Conservation (phyloP, 495 filamentous ascomycete species). For the Friedmanniomyces endolithicus region DNA sequence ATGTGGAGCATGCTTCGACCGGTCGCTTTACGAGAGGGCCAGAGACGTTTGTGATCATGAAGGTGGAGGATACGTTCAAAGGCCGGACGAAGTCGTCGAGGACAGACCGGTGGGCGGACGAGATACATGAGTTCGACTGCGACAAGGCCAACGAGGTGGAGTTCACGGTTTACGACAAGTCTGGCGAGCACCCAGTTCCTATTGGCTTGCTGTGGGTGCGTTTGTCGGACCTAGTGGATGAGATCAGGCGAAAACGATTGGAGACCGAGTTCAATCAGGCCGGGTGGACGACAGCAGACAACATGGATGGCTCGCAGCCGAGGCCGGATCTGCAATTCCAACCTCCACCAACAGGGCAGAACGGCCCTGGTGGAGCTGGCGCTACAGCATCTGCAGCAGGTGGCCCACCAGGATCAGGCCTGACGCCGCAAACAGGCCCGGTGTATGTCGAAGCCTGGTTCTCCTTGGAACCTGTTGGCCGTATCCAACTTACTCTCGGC, state of each 20-base stretch:
- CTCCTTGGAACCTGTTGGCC: conserved; percentile 83
- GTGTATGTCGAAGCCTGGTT: conserved; percentile 90
- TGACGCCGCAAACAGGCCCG: conserved; percentile 35
- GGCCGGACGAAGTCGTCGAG: conserved; percentile 78
- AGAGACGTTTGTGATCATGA: conserved; percentile 88
- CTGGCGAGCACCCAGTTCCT: conserved; percentile 74
- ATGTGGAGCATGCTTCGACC: conserved; percentile 87
- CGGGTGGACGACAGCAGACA: conserved; percentile 94
- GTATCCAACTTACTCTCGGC: conserved; percentile 74
- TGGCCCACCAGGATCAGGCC: conserved; percentile 29
- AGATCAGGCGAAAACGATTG: conserved; percentile 94
- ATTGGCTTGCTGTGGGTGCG: conserved; percentile 94
- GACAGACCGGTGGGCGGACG: conserved; percentile 81
- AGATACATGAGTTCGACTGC: conserved; percentile 78
- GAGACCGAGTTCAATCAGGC: conserved; percentile 81
- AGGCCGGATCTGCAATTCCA: conserved; percentile 33
- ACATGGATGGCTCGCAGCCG: conserved; percentile 53
- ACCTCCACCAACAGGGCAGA: conserved; percentile 30
- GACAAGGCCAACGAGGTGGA: conserved; percentile 99
- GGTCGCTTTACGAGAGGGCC: conserved; percentile 78
- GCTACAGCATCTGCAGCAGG: conserved; percentile 23
- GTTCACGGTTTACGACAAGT: conserved; percentile 92
- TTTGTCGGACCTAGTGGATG: conserved; percentile 93
- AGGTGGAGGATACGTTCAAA: conserved; percentile 87
- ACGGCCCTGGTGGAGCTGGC: conserved; percentile 20